A percentile compares a stretch with the other conserved stretches of the same genome.
These are phyloP conservation scores for Stereum hirsutum DNA, from an alignment of 1,284 basidiomycete species.

Conservation along the genomic window DNA sequence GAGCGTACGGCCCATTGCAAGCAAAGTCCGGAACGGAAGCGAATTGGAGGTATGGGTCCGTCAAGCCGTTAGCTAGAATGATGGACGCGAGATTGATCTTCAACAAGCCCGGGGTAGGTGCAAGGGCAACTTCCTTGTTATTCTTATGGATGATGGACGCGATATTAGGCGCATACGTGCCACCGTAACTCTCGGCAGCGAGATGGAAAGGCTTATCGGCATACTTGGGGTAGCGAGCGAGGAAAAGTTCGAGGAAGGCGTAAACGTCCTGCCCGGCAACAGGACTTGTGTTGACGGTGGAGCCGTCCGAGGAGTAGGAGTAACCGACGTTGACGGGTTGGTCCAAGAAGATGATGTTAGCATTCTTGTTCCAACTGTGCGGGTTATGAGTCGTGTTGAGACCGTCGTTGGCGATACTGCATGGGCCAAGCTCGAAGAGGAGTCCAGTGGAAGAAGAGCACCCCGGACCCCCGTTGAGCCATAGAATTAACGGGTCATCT, in stretches of 20 bases:
- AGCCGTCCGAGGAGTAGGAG: conserved; percentile 72
- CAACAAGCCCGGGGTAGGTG: conserved; percentile 31
- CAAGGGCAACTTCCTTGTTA: conserved; percentile 46
- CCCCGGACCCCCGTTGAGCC: conserved; percentile 85
- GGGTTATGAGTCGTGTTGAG: conserved; percentile 65
- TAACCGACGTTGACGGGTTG: conserved; percentile 87
- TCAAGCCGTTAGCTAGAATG: conserved; percentile 77
- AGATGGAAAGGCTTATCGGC: conserved; percentile 59
- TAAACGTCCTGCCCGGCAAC: conserved; percentile 80
- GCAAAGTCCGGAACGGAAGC: conserved; percentile 74
- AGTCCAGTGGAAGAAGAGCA: conserved; percentile 75
- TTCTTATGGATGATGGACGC: conserved; percentile 67
- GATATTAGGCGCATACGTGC: conserved; percentile 76
- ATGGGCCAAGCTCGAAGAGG: conserved; percentile 85
- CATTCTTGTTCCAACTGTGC: conserved; percentile 22
- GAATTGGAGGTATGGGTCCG: conserved; percentile 72
- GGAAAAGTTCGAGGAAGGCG: conserved; percentile 85
- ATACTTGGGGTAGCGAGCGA: conserved; percentile 64
- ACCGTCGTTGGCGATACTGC: conserved; percentile 62
- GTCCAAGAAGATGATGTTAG: conserved; percentile 73
- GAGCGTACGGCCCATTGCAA: conserved; percentile 68
- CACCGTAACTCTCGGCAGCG: conserved; percentile 73
- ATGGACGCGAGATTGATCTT: conserved; percentile 73
- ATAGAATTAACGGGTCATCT: conserved; percentile 76
- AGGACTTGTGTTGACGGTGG: conserved; percentile 63